A percentile compares a stretch with the other conserved stretches of the same genome.
phyloP scores from a whole-genome alignment of 1,284 basidiomycete genomes.

The Neonothopanus nambi region DNA sequence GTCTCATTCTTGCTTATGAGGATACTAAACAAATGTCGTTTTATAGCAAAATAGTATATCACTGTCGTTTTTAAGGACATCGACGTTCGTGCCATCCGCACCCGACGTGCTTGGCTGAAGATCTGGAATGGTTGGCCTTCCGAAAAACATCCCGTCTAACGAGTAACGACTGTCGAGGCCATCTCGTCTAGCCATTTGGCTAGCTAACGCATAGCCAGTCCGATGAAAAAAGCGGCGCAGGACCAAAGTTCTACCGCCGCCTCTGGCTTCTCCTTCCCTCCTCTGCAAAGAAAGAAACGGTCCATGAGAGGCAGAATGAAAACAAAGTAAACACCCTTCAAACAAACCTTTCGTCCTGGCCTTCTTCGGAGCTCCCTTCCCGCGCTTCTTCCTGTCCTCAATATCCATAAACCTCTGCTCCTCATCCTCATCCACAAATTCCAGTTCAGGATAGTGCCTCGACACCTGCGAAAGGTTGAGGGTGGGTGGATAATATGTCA shows the following conservation, averaged over 20 bases:
- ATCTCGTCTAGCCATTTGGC: no score
- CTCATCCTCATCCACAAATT: slow-evolving; percentile 64
- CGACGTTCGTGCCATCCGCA: no score
- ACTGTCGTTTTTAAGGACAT: no score
- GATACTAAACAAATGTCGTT: no score
- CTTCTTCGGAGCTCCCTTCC: slow-evolving; percentile 80
- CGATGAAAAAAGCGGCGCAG: no score
- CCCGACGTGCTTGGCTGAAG: no score
- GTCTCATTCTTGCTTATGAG: no score
- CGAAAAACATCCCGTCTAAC: no score
- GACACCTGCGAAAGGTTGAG: slow-evolving; percentile 54
- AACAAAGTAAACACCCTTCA: neutral
- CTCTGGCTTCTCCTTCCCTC: slow-evolving; percentile 12
- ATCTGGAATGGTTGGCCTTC: no score
- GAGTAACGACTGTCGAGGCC: no score
- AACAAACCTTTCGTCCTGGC: slow-evolving; percentile 61
- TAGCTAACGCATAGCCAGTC: no score
- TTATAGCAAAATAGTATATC: no score
- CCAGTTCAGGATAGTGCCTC: slow-evolving; percentile 53
- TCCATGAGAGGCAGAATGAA: neutral
- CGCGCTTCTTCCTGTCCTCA: slow-evolving; percentile 66
- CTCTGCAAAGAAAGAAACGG: slow-evolving; percentile 1
- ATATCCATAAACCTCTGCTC: slow-evolving; percentile 67
- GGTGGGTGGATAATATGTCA: slow-evolving; percentile 71
- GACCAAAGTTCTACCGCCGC: neutral